phyloP scores from a whole-genome alignment of 805 yeast species.

The Candida vaughaniae region DNA sequence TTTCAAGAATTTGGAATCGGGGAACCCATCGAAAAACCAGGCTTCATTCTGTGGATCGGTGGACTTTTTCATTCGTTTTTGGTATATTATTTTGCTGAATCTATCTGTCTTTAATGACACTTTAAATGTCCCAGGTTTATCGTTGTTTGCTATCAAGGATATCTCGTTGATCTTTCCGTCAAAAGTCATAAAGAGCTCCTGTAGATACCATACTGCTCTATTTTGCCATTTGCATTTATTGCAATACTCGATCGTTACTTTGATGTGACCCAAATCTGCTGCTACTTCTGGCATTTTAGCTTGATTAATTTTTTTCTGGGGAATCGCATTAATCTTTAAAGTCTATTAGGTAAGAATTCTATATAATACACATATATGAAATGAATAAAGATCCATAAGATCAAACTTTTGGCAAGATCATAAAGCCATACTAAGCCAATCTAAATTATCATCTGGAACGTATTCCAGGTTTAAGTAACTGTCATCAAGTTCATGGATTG shows the following conservation, averaged over 20 bases:
- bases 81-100: constrained; percentile 36
- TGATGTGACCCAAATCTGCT: constrained; percentile 1
- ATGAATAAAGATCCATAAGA: too few species aligned
- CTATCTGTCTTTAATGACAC: constrained; percentile 13
- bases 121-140: constrained; percentile 25
- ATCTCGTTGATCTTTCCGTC: constrained; percentile 52
- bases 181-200: constrained; percentile 83
- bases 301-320: too few species aligned
- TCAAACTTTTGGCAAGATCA: too few species aligned
- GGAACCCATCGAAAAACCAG: constrained; percentile 67
- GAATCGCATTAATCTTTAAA: constrained; percentile 3
- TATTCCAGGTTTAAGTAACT: constrained; percentile 14
- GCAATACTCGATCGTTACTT: constrained; percentile 67
- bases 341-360: background rate
- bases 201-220: constrained; percentile 84
- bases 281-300: too few species aligned
- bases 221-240: constrained; percentile 86
- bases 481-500: constrained; percentile 15
- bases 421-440: constrained; percentile 32
- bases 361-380: constrained; percentile 7
- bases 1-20: constrained; percentile 80
- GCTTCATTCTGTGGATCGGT: constrained; percentile 26
- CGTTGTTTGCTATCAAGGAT: constrained; percentile 23
- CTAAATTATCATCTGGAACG: constrained; percentile 18
- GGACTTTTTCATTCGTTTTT: constrained; percentile 48